phyloP scores from a whole-genome alignment of 1,284 basidiomycete genomes.

The Ustilago crameri region DNA sequence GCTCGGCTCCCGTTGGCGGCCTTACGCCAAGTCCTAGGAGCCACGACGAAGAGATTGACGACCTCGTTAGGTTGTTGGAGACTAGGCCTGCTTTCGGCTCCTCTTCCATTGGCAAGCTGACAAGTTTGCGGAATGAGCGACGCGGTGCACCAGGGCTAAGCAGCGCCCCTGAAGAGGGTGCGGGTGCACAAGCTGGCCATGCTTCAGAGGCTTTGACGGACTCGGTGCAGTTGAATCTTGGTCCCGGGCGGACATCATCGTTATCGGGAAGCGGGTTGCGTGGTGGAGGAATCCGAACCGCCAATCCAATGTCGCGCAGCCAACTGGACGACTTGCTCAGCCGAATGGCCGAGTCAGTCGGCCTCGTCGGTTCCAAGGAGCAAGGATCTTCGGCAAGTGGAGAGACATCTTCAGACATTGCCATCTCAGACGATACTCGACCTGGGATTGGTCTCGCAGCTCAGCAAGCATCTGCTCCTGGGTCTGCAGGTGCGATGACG shows the following conservation, averaged over 20 bases:
- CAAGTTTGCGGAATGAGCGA: conserved; percentile 24
- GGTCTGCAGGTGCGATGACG: neutral
- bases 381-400: conserved; percentile 11
- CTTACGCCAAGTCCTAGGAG: conserved; percentile 42
- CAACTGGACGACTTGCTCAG: conserved; percentile 58
- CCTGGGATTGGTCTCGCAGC: neutral
- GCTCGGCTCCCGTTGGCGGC: conserved; percentile 10
- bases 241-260: conserved; percentile 22
- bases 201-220: conserved; percentile 23
- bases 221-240: conserved; percentile 27
- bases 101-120: conserved; percentile 28
- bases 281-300: conserved; percentile 24
- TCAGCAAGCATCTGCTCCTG: neutral
- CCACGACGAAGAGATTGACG: conserved; percentile 59
- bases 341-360: conserved; percentile 55
- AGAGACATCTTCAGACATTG: conserved; percentile 14
- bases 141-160: conserved; percentile 29
- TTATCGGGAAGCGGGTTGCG: conserved; percentile 30
- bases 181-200: neutral
- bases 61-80: conserved; percentile 52
- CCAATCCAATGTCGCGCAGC: conserved; percentile 44
- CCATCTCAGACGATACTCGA: conserved; percentile 1
- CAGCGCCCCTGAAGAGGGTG: conserved; percentile 37
- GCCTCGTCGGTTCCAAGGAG: conserved; percentile 26
- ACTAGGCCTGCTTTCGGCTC: conserved; percentile 36